Percentiles rank a stretch among this genome's conserved stretches.
Conservation (phyloP, 202 grass and related monocot species). For the Zizania palustris region DNA sequence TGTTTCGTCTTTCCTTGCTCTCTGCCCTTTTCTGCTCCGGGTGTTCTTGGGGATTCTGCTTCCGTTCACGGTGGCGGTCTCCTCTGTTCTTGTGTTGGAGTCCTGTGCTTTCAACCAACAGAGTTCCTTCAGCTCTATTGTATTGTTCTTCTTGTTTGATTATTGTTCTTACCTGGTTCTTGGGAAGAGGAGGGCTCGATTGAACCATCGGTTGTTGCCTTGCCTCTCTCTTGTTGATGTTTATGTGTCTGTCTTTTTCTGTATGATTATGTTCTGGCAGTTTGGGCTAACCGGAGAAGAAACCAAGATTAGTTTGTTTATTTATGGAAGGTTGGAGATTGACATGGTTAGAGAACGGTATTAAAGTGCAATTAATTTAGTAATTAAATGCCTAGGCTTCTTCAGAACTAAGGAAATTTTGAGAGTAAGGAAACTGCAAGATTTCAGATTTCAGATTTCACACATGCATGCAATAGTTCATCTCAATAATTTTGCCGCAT, state of each 20-base stretch:
- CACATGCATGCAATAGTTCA: no score
- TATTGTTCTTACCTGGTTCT: neutral
- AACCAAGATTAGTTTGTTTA: constrained; percentile 10
- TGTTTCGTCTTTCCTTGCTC: neutral
- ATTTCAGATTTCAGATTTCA: neutral
- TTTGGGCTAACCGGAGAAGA: constrained; percentile 8
- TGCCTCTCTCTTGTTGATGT: constrained; percentile 11
- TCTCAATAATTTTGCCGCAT: neutral
- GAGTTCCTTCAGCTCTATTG: neutral
- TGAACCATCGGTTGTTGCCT: neutral
- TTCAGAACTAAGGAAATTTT: neutral
- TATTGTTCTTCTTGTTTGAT: neutral
- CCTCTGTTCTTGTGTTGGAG: neutral
- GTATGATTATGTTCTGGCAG: constrained; percentile 11
- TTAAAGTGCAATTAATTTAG: neutral
- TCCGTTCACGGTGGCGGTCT: neutral
- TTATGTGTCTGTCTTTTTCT: constrained; percentile 34
- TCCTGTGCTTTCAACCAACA: neutral
- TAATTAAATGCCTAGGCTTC: neutral
- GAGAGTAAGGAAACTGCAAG: neutral
- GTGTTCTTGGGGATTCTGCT: neutral
- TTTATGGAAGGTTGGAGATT: neutral
- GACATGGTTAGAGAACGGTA: neutral
- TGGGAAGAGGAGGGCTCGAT: neutral
- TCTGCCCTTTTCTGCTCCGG: neutral